phyloP scores from a whole-genome alignment of 768 basidiomycete species.

The Boletus sp. region DNA sequence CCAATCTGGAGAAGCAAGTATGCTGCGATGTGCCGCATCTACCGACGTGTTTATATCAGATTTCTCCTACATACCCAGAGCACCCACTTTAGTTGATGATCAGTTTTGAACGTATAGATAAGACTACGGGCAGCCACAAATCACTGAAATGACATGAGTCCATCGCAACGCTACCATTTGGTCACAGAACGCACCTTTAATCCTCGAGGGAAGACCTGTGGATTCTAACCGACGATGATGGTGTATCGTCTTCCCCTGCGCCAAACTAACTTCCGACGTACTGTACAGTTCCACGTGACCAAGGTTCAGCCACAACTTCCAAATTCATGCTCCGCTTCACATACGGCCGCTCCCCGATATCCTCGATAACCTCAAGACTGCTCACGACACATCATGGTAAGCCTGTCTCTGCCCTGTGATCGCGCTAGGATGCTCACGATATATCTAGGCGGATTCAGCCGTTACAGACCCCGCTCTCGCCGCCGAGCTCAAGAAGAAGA shows the following conservation, averaged over 20 bases:
- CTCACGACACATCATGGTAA: constrained; percentile 35
- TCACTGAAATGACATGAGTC: constrained; percentile 50
- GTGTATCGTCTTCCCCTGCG: constrained; percentile 11
- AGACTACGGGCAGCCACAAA: constrained; percentile 84
- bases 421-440: neutral
- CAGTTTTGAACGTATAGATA: constrained; percentile 30
- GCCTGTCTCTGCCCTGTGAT: neutral
- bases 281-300: constrained; percentile 65
- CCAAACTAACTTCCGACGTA: constrained; percentile 22
- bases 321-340: constrained; percentile 28
- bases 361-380: constrained; percentile 27
- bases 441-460: constrained; percentile 66
- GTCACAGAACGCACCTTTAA: constrained; percentile 55
- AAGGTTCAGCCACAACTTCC: constrained; percentile 42
- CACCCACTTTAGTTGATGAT: constrained; percentile 44
- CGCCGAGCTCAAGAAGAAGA: constrained; percentile 97
- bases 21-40: constrained; percentile 94
- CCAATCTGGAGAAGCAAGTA: constrained; percentile 96
- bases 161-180: neutral
- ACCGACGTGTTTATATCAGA: constrained; percentile 1
- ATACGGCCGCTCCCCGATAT: constrained; percentile 14
- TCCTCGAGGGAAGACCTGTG: constrained; percentile 91
- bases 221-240: constrained; percentile 77
- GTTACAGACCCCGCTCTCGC: constrained; percentile 92
- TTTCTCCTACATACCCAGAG: neutral